Evolutionary conservation across 2,329 filamentous ascomycete genomes (phyloP), one percentile per base, ranked within the genome.

Genomic region (Decorospora gaudefroyi): DNA sequence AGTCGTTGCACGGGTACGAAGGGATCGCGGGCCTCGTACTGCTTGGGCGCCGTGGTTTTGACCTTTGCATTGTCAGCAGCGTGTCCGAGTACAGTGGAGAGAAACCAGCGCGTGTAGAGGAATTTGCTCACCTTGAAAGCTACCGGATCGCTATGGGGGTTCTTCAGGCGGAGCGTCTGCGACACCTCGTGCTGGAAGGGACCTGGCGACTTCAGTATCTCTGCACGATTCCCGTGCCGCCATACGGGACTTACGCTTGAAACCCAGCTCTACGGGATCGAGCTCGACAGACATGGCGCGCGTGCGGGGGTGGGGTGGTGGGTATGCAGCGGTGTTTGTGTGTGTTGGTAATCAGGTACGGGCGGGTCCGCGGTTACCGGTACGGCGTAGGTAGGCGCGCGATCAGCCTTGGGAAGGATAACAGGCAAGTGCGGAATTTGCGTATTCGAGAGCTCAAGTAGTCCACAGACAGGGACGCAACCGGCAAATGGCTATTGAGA

Each of bases 1-100:
- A 63, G 54, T 42, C 22, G 46, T 25, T 32, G 55, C 54, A 38
- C n/a, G 43, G 40, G 27, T 38, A 25, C 17, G 53, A 46, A 49
- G 51, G 46, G 54, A 54, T 41, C 29, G 46, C 42, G 13, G 48
- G 45, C 43, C 35, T 73, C 87, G 68, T 88, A 99, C 92, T 97
- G 93, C 77, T 97, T 97, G 22, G 93, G 93, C 35, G 93, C 93
- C 53, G 93, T 99, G 34, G 93, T 99, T 84, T 99, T 99, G 74
- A 99, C 93, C 90, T 96, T 61, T 22, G 28, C 25, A 19, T 31
- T 41, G 56, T 63, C 36, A 61, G 42, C 38, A 25, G 30, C 17
- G 10, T 27, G 39, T 23, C 28, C 32, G 12, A 22, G 8, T 25
- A 9, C 10, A 3, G 11, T 7, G 6, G 6, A n/a, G 6, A 5